Evolutionary conservation across 176 grass and related monocot genomes (phyloP).

Genomic region (Bromus sterilis): DNA sequence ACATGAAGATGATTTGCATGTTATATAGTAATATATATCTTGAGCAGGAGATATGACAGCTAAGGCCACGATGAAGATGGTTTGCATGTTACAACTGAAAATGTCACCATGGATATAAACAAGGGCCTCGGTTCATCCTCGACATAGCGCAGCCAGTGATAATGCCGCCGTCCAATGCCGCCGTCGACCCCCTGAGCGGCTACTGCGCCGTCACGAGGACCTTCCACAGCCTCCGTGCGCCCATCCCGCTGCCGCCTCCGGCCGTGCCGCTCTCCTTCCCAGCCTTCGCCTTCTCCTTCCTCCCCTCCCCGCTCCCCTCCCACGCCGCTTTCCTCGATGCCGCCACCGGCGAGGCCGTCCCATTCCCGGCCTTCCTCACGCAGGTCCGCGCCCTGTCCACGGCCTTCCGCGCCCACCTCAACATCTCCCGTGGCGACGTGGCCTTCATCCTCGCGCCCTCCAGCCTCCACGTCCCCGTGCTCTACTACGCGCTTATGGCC

Average conservation of each 20-base stretch:
- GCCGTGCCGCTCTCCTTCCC: conserved; percentile 23
- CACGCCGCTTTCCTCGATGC: conserved; percentile 32
- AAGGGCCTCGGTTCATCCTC: no score
- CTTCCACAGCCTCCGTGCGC: conserved; percentile 43
- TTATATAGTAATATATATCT: no score
- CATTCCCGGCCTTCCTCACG: conserved; percentile 15
- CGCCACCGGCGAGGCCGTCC: conserved; percentile 11
- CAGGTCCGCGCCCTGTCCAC: conserved; percentile 22
- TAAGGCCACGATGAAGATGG: no score
- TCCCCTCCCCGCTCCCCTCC: conserved; percentile 38
- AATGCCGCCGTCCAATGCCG: conserved; percentile 6
- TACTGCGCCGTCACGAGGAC: conserved; percentile 39
- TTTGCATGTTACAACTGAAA: no score
- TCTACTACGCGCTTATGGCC: conserved; percentile 48
- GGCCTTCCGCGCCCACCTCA: neutral
- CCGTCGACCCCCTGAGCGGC: conserved; percentile 43
- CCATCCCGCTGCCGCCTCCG: conserved; percentile 14
- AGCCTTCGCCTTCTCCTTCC: conserved; percentile 23
- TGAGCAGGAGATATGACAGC: no score
- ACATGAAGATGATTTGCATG: no score
- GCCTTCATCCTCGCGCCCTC: conserved; percentile 36
- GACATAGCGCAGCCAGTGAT: neutral
- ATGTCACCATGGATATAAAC: no score
- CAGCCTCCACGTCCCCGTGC: conserved; percentile 28
- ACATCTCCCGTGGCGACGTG: conserved; percentile 35